phyloP scores from a whole-genome alignment of 345 rosid species.

The Brassica cretica region DNA sequence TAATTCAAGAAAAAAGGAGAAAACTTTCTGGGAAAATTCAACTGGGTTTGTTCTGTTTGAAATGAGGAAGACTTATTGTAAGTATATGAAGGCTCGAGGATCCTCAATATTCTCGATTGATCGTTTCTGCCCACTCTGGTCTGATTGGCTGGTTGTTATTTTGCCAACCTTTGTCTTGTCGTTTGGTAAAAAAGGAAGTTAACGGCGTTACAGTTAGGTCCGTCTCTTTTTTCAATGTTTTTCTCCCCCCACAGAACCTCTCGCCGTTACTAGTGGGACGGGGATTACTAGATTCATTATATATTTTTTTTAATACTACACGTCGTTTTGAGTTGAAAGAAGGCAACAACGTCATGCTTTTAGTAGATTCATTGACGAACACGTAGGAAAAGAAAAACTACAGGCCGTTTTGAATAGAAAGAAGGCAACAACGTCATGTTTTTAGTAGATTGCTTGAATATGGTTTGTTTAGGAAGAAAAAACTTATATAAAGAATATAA shows the following conservation, averaged over 20 bases:
- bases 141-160: neutral
- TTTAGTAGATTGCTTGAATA: neutral
- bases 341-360: neutral
- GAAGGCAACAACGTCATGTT: neutral
- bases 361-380: neutral
- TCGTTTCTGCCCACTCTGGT: neutral
- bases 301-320: too few species aligned
- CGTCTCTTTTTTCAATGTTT: neutral
- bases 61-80: slow-evolving; percentile 3
- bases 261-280: slow-evolving; percentile 8
- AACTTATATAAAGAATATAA: too few species aligned
- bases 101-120: neutral
- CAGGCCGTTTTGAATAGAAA: neutral
- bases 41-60: neutral
- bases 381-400: neutral
- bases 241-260: neutral
- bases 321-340: neutral
- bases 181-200: neutral
- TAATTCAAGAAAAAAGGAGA: neutral
- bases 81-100: neutral
- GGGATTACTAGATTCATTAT: too few species aligned
- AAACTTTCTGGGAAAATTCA: neutral
- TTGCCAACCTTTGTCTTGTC: slow-evolving; percentile 24
- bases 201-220: slow-evolving; percentile 21
- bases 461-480: neutral